These are phyloP conservation scores for Epichloe elymi DNA, from an alignment of 2,329 filamentous ascomycete species.

Conservation along the genomic window DNA sequence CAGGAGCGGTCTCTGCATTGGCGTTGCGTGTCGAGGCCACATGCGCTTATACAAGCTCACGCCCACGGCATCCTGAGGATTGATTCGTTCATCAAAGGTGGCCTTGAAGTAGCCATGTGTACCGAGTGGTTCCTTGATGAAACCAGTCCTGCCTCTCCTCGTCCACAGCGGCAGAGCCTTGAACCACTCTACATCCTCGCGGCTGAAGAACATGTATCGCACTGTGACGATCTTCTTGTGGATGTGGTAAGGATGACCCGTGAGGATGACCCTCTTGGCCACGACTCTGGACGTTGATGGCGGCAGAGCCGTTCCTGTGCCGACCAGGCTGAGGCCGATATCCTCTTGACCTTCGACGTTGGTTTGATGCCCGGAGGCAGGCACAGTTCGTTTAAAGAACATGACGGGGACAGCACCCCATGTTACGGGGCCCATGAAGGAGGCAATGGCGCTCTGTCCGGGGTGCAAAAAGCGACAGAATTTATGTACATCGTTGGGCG, in stretches of 20 bases:
- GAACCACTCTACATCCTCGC: constrained; percentile 93
- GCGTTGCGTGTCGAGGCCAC: constrained; percentile 57
- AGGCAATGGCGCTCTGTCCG: constrained; percentile 76
- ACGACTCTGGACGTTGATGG: constrained; percentile 68
- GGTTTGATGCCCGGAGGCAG: constrained; percentile 26
- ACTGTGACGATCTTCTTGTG: constrained; percentile 96
- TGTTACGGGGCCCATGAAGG: constrained; percentile 77
- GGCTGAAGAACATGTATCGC: constrained; percentile 99
- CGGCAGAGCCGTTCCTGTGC: constrained; percentile 74
- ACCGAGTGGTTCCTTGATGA: constrained; percentile 84
- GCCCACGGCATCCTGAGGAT: constrained; percentile 86
- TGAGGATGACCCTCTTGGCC: constrained; percentile 86
- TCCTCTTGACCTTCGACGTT: constrained; percentile 31
- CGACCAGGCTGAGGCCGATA: constrained; percentile 58
- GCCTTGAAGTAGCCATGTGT: constrained; percentile 99
- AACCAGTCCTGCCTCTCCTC: constrained; percentile 72
- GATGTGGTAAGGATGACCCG: constrained; percentile 96
- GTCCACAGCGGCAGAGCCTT: constrained; percentile 95
- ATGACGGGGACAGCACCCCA: constrained; percentile 88
- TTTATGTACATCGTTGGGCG: constrained; percentile 94
- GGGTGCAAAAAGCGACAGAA: constrained; percentile 87
- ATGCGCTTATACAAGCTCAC: constrained; percentile 81
- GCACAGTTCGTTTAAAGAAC: constrained; percentile 57
- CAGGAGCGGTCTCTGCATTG: constrained; percentile 30
- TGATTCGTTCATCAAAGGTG: constrained; percentile 90